phyloP scores from a whole-genome alignment of 1,284 basidiomycete genomes.

The Bjerkandera adusta region DNA sequence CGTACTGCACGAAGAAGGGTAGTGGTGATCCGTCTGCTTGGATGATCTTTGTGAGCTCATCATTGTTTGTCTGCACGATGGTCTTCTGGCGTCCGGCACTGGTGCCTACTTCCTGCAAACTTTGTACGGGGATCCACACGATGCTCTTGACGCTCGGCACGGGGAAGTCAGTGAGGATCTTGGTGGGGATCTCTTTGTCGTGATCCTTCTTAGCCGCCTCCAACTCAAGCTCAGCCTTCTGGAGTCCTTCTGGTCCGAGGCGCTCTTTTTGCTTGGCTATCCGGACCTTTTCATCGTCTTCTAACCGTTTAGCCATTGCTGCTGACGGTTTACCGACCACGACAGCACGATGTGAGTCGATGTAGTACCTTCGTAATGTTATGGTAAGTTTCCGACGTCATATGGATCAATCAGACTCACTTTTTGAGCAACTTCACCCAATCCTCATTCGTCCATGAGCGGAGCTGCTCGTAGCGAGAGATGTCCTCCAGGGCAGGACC shows the following conservation, averaged over 20 bases:
- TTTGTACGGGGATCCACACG: conserved; percentile 93
- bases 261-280: conserved; percentile 66
- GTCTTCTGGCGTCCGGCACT: conserved; percentile 38
- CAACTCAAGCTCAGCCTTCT: conserved; percentile 66
- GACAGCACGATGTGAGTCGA: conserved; percentile 69
- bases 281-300: conserved; percentile 80
- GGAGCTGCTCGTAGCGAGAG: conserved; percentile 64
- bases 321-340: conserved; percentile 90
- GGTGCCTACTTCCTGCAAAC: conserved; percentile 59
- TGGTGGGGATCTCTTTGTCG: conserved; percentile 77
- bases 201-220: conserved; percentile 88
- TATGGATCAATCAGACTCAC: conserved; percentile 41
- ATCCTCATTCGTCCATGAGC: conserved; percentile 71
- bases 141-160: conserved; percentile 89
- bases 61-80: conserved; percentile 20
- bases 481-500: conserved; percentile 78
- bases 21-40: conserved; percentile 66
- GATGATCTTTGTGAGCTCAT: conserved; percentile 62
- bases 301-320: conserved; percentile 78
- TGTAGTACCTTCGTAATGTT: conserved; percentile 62
- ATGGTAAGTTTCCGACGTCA: conserved; percentile 10
- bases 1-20: conserved; percentile 92
- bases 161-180: conserved; percentile 82
- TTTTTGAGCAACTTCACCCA: conserved; percentile 83
- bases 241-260: conserved; percentile 83